Conservation (phyloP, 2,329 filamentous ascomycete species). For the Leptographium lundbergii region DNA sequence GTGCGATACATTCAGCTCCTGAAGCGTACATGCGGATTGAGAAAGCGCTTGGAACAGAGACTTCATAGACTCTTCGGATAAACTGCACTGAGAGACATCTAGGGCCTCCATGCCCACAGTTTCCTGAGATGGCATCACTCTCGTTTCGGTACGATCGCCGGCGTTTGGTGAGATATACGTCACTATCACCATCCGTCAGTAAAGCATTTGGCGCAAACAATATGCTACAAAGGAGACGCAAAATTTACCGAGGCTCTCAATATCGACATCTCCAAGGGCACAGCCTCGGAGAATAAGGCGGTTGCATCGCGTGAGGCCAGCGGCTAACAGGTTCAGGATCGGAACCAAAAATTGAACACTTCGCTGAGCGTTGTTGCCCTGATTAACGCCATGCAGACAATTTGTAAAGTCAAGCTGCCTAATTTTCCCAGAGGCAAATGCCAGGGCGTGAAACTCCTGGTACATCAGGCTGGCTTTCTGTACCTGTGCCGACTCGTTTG, state of each 20-base stretch:
- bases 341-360: slow-evolving; percentile 22
- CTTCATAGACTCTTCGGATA: slow-evolving; percentile 35
- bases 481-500: slow-evolving; percentile 34
- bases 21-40: slow-evolving; percentile 22
- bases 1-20: slow-evolving; percentile 37
- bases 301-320: slow-evolving; percentile 34
- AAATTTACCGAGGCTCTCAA: slow-evolving; percentile 33
- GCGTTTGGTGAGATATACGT: slow-evolving; percentile 5
- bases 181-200: not conserved
- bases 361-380: not conserved
- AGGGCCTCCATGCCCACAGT: slow-evolving; percentile 30
- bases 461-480: slow-evolving; percentile 37
- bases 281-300: slow-evolving; percentile 40
- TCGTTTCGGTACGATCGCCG: not conserved
- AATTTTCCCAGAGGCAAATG: slow-evolving; percentile 42
- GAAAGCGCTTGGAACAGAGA: slow-evolving; percentile 34
- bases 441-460: slow-evolving; percentile 42
- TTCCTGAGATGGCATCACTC: not conserved
- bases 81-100: slow-evolving; percentile 36
- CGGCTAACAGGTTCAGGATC: slow-evolving; percentile 30
- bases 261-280: slow-evolving; percentile 29
- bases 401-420: slow-evolving; percentile 41
- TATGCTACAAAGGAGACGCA: not conserved
- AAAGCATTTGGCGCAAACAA: not conserved
- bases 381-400: slow-evolving; percentile 13